phyloP scores from a whole-genome alignment of 2,329 filamentous ascomycete genomes.

The Colletotrichum higginsianum region DNA sequence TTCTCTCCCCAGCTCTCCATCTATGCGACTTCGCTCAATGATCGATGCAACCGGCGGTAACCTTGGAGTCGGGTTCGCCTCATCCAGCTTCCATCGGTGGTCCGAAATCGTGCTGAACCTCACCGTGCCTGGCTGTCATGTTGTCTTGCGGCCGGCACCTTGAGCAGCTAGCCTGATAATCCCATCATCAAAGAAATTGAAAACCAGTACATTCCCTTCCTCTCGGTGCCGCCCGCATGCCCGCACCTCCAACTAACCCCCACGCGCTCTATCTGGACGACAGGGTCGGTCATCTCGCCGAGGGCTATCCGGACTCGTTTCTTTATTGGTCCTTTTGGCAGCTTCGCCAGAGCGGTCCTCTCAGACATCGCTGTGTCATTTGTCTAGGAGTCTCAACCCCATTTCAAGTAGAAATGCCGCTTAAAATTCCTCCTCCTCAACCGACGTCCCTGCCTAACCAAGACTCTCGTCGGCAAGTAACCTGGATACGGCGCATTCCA shows the following conservation, averaged over 20 bases:
- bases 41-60: neutral
- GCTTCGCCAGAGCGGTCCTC: neutral
- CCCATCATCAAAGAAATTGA: slow-evolving; percentile 1
- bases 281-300: neutral
- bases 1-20: neutral
- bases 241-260: neutral
- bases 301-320: neutral
- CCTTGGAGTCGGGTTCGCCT: no score
- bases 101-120: neutral
- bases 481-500: neutral
- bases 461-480: neutral
- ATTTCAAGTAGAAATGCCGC: neutral
- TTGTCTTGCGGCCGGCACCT: neutral
- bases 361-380: neutral
- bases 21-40: neutral
- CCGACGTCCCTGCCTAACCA: neutral
- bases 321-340: neutral
- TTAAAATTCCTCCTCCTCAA: neutral
- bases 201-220: neutral
- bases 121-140: neutral
- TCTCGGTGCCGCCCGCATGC: neutral
- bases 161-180: neutral
- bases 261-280: neutral
- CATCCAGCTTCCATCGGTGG: neutral
- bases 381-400: neutral